Base-by-base conservation (phyloP, 1,139 yeast genomes). In the Yarrowia galli region DNA sequence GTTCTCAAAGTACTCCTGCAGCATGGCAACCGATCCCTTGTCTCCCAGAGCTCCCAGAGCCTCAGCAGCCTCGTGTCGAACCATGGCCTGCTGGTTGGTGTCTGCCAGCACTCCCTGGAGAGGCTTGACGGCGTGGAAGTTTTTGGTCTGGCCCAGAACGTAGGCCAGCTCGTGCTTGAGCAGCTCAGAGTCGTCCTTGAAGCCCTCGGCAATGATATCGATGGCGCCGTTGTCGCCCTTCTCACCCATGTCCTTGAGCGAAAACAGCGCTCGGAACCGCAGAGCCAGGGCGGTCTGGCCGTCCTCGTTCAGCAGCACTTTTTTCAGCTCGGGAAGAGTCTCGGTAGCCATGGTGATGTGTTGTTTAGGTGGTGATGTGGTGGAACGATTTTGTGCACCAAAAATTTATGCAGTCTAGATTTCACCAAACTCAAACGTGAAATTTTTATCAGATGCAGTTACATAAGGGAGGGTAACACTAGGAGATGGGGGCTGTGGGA, bases 31-130 rank as follows among this genome's bases (percentile, higher is more conserved):
- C n/a, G 97, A 90, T 6, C 86, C 89, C 65, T 80, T 79, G 78
- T 92, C 97, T 64, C 97, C 97, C 68, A 96, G 82, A 46, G 99
- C 99, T 69, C 99, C 99, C 69, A 96, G 84, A 40, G 98, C 99
- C 80, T 96, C 99, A 15, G 99, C 99, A 23, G 99, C 99, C 79
- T 96, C 99, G 78, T 96, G 99, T 79, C 99, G 89, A 45, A 96
- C 99, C 98, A 96, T 96, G 69, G 91, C 83, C 80, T 96, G 98
- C 69, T 81, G 80, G 65, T 82, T 75, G 35, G 75, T 74, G 76
- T 89, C 89, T 69, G 81, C 79, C 73, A 95, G 84, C 43, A 91
- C 96, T n/a, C 83, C 82, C 77, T 92, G 85, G 71, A 96, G 84
- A 68, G 86, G 84, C 58, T 89, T 88, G 68, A 96, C 91, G 68